Evolutionary conservation across 495 filamentous ascomycete species (phyloP).

Genomic region (Talaromyces proteolyticus): DNA sequence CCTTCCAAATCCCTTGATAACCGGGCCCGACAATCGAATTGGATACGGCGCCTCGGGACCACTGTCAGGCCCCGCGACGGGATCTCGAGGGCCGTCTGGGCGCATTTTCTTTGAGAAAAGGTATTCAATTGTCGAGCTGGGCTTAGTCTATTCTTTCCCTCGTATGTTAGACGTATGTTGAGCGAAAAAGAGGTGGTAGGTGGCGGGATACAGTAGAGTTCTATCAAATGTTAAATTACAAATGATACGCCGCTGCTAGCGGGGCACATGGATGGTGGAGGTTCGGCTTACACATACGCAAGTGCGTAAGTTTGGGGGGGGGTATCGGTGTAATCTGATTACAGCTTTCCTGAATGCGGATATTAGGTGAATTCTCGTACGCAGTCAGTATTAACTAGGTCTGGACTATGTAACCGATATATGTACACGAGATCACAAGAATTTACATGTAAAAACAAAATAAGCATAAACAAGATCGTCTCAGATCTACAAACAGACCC

Average conservation of each 20-base stretch:
- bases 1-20: constrained; percentile 90
- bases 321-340: no score
- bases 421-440: constrained; percentile 13
- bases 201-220: no score
- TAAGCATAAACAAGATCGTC: constrained; percentile 25
- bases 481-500: constrained; percentile 14
- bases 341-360: no score
- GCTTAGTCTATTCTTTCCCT: no score
- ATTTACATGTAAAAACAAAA: constrained; percentile 7
- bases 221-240: background rate
- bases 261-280: no score
- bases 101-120: constrained; percentile 28
- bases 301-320: no score
- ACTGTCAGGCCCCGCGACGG: constrained; percentile 58
- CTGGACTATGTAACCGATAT: constrained; percentile 4
- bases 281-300: no score
- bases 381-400: background rate
- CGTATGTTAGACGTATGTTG: no score
- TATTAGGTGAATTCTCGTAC: no score
- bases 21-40: constrained; percentile 69
- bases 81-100: constrained; percentile 45
- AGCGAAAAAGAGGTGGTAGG: no score
- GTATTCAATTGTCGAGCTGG: no score
- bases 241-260: no score
- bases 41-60: constrained; percentile 79